Conservation (phyloP, 176 grass and related monocot species). For the Avena sativa region DNA sequence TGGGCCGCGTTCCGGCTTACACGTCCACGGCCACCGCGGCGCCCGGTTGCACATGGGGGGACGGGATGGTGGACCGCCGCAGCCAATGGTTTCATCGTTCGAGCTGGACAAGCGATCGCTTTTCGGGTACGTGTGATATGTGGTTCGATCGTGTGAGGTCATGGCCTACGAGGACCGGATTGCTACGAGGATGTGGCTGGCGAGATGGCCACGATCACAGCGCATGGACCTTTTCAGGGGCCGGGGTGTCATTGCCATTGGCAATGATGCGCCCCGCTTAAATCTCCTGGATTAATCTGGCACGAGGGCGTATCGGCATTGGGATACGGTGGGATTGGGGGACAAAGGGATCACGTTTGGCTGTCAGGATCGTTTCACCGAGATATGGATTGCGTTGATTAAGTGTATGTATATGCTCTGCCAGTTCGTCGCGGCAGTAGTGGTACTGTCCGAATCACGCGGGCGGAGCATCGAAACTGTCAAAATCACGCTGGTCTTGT, state of each 20-base stretch:
- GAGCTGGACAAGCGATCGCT: slow-evolving; percentile 40
- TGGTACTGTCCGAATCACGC: too few relatives aligned
- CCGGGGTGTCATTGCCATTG: too few relatives aligned
- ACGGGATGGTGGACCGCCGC: too few relatives aligned
- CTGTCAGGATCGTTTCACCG: not conserved
- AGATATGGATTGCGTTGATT: too few relatives aligned
- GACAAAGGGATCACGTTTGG: not conserved
- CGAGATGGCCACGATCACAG: slow-evolving; percentile 8
- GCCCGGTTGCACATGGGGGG: not conserved
- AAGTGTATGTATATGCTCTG: too few relatives aligned
- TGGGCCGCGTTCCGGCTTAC: not conserved
- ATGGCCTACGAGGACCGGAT: not conserved
- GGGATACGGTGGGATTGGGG: not conserved
- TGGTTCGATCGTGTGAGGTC: not conserved
- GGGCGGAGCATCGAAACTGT: too few relatives aligned
- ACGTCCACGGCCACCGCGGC: slow-evolving; percentile 19
- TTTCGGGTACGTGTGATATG: slow-evolving; percentile 8
- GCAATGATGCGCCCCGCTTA: not conserved
- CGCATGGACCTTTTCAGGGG: too few relatives aligned
- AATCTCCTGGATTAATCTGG: slow-evolving; percentile 2
- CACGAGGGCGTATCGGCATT: not conserved
- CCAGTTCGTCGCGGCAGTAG: too few relatives aligned
- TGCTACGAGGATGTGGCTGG: not conserved
- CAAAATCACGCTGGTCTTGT: too few relatives aligned
- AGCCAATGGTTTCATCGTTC: not conserved